Evolutionary conservation across 371 early-diverging fungal species (phyloP), one percentile per base, ranked within the genome.

Genomic region (Mucor circinelloides): DNA sequence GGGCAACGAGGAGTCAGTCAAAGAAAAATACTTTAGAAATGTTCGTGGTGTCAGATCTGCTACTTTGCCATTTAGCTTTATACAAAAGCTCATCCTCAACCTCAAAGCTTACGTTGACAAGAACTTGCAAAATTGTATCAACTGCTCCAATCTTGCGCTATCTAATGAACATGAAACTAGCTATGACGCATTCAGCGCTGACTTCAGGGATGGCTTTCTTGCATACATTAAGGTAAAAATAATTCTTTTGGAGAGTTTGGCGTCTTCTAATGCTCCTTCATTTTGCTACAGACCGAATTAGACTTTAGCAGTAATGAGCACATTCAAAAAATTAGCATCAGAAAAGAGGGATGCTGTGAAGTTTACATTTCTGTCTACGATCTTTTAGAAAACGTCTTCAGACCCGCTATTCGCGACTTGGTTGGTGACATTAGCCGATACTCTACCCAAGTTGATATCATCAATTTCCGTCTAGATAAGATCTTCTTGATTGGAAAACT

Each of bases 401-500:
- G 60, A 8, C 52, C 60, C 21, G 58, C 67, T 13, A 48, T 50
- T 25, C 27, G 36, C 9, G 60, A 66, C 28, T 17, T 66, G 0
- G 67, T 48, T 1, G 50, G 32, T 15, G 60, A 66, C 4, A 60
- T 66, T 3, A 52, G 52, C 23, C 58, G 67, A 27, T 60, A 60
- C 8, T 15, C 40, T 5, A 66, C 55, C 3, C 60, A 66, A 54
- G 40, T 21, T 15, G 52, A 31, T 12, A 54, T 66, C 30, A 30
- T 17, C 6, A 36, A 48, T 21, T 60, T 54, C 17, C 36, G 54
- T 23, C n/a, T 66, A 8, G 60, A 66, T 5, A 60, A 60, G n/a
- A 66, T 66, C n/a, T 66, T 60, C 38, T 52, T 66, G 28, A 23
- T 60, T 27, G 67, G 60, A 30, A 52, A 30, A 1, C 23, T 60